phyloP scores from a whole-genome alignment of 2,329 filamentous ascomycete genomes.

The Pseudogymnoascus sp. region DNA sequence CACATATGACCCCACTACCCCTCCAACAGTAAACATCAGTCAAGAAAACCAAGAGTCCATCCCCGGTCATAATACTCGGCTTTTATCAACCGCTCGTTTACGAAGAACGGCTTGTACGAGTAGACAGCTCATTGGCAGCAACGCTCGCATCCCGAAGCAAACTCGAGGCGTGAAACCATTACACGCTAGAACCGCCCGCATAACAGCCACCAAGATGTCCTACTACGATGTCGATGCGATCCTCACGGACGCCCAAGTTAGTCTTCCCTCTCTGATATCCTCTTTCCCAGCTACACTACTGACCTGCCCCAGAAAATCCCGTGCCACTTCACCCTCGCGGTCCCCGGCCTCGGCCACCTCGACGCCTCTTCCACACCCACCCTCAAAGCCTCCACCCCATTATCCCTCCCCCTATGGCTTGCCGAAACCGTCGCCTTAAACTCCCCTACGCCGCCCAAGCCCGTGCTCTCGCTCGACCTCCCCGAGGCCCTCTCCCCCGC shows the following conservation, averaged over 20 bases:
- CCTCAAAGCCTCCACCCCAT: conserved; percentile 71
- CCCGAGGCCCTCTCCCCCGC: conserved; percentile 68
- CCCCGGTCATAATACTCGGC: background rate
- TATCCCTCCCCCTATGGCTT: conserved; percentile 87
- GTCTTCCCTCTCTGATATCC: background rate
- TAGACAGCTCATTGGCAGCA: background rate
- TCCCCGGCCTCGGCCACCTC: conserved; percentile 79
- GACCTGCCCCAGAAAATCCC: conserved; percentile 67
- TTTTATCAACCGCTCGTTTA: background rate
- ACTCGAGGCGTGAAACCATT: background rate
- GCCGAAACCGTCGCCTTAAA: conserved; percentile 84
- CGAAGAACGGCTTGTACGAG: background rate
- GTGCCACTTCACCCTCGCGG: conserved; percentile 86
- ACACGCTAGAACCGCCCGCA: background rate
- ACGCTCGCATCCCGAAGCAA: background rate
- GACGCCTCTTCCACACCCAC: conserved; percentile 66
- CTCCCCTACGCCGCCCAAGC: conserved; percentile 36
- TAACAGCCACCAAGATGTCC: conserved; percentile 42
- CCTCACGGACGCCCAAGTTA: conserved; percentile 73
- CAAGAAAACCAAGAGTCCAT: background rate
- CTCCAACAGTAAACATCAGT: background rate
- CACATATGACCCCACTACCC: background rate
- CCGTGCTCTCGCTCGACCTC: conserved; percentile 72
- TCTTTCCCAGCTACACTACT: background rate
- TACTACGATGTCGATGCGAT: conserved; percentile 84